Evolutionary conservation across 148 eudicot species (phyloP), one percentile per base, ranked within the genome.

Genomic region (Vaccinium darrowii): DNA sequence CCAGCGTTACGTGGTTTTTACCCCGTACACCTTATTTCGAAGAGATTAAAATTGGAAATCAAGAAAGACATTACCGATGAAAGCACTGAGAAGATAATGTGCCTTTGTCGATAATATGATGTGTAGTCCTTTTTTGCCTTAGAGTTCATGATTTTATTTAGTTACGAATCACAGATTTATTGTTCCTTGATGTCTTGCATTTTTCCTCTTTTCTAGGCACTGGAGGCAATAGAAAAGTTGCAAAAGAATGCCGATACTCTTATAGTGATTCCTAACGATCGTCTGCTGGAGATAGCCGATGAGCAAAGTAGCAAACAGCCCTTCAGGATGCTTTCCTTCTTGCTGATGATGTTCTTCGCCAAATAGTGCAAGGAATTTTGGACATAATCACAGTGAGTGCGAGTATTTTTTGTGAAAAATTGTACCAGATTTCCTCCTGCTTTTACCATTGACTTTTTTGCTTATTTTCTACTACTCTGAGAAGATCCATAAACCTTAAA

Each of bases 201-300:
- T 27, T 67, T 87, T 19, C 36, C 83, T 78, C 23, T 81, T 82
- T 88, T 87, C 78, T 95, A 97, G 98, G 99, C 99, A 71, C 85
- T 95, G 86, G 99, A 95, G 87, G 99, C 98, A 49, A 95, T 97
- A 82, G 99, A 95, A 84, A 95, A 94, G 87, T 85, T 97, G 92
- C 98, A 95, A 86, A 94, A 92, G 81, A 94, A 97, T 88, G 99
- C 94, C 36, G 99, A 97, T 74, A 97, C 99, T 77, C 98, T 97
- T 75, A 97, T 97, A 87, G 94, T 97, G 87, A 97, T 97, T 82
- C 99, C 98, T 54, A 97, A 97, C 90, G 99, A 97, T 85, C 98
- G 98, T 80, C 92, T 97, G 80, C 88, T 97, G 27, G 27, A 27
- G 0, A 27, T 27, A 27, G 27, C 27, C 27, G 27, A 27, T 27